Evolutionary conservation across 1,139 yeast species (phyloP), one percentile per base, ranked within the genome.

Genomic region (Suhomyces choctaworum): DNA sequence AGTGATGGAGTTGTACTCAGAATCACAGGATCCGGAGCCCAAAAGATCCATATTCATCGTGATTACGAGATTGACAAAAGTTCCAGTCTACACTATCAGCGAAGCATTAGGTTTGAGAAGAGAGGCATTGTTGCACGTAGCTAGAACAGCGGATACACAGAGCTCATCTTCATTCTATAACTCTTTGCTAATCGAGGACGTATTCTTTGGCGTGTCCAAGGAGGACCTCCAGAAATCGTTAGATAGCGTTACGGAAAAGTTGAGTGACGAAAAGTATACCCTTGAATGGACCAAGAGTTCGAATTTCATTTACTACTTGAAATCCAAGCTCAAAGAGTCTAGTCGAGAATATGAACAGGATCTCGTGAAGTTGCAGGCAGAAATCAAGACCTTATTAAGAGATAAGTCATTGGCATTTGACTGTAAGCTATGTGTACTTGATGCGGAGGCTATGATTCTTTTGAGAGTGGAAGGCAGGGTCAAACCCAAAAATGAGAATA

Each of bases 1-100:
- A 22, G 60, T 76, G 0, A 87, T 69, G 53, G 66, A 71, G 7
- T 52, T 88, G 11, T 79, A 76, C 48, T 69, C 84, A 0, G 89
- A 85, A 50, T 77, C 92, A 1, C 90, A 85, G 47, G 96, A 87
- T 54, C 76, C 76, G 2, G 96, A 87, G 45, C 96, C 96, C 0
- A 70, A 78, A 38, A 61, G 96, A 44, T 76, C 82, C 10, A 90
- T 87, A 0, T 82, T 76, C 42, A 68, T 88, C 10, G 76, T 74
- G 38, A 51, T 69, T 7, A 61, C 68, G 2, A 62, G 68, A 31
- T 53, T 54, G 39, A 44, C 78, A 0, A 46, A 41, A 4, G 45
- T 55, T 3, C 74, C 75, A 2, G 32, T 44, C 2, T 36, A 54
- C 27, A 52, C 60, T 3, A 55, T 70, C n/a, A 51, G 48, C 16